phyloP scores from a whole-genome alignment of 768 basidiomycete species.

The Suillus bovinus region DNA sequence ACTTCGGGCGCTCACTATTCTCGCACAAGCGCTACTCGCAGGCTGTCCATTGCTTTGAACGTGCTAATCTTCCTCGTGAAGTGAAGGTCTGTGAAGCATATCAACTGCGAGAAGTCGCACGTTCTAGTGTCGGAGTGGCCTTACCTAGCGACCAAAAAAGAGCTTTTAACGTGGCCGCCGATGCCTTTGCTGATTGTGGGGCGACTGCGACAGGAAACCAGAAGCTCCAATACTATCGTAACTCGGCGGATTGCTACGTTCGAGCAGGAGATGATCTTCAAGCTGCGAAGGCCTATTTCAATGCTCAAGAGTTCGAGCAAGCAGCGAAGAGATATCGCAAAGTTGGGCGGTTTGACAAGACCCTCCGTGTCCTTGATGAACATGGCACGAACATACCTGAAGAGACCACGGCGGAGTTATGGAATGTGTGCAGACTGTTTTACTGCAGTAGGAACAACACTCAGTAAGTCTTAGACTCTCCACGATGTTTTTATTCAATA shows the following conservation, averaged over 20 bases:
- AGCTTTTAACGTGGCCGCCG: slow-evolving; percentile 45
- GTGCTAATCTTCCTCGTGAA: slow-evolving; percentile 45
- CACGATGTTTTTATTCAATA: background rate
- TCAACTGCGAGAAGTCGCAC: slow-evolving; percentile 52
- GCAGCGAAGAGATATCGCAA: slow-evolving; percentile 51
- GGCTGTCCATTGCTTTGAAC: slow-evolving; percentile 54
- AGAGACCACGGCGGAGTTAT: slow-evolving; percentile 37
- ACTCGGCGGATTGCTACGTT: slow-evolving; percentile 50
- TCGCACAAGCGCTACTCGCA: slow-evolving; percentile 39
- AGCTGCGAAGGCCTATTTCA: slow-evolving; percentile 47
- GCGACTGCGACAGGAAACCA: slow-evolving; percentile 30
- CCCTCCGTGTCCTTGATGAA: slow-evolving; percentile 43
- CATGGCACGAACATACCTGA: slow-evolving; percentile 34
- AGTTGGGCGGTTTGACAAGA: slow-evolving; percentile 52
- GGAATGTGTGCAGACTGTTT: slow-evolving; percentile 44
- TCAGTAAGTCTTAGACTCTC: slow-evolving; percentile 23
- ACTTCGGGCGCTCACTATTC: slow-evolving; percentile 43
- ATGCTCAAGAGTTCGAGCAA: slow-evolving; percentile 42
- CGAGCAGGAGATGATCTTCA: slow-evolving; percentile 36
- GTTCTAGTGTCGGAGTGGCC: slow-evolving; percentile 30
- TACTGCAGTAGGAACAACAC: slow-evolving; percentile 39
- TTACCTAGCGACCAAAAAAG: slow-evolving; percentile 21
- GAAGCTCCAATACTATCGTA: slow-evolving; percentile 38
- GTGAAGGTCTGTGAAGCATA: slow-evolving; percentile 52
- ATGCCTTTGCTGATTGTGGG: slow-evolving; percentile 49